Conservation (phyloP, 1,284 basidiomycete genomes). For the Pseudozyma tsukubaensis region DNA sequence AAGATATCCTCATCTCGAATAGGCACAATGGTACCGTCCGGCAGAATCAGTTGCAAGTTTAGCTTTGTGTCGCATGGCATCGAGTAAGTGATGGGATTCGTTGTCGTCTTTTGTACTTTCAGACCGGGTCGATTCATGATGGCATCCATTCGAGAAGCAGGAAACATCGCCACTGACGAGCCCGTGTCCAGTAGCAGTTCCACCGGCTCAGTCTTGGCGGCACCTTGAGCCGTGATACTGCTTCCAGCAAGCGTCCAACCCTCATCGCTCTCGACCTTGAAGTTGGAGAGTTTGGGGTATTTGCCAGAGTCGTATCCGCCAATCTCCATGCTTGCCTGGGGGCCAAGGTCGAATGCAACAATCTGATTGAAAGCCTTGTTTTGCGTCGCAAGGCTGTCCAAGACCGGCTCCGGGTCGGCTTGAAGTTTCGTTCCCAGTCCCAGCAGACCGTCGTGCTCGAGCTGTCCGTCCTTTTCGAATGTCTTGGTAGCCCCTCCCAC, state of each 20-base stretch:
- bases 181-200: conserved; percentile 38
- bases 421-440: conserved; percentile 21
- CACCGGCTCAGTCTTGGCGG: conserved; percentile 1
- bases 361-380: conserved; percentile 6
- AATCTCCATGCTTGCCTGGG: conserved; percentile 20
- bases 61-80: conserved; percentile 41
- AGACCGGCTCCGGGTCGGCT: conserved; percentile 12
- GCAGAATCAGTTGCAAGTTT: conserved; percentile 21
- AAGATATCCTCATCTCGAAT: conserved; percentile 30
- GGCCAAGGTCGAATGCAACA: conserved; percentile 25
- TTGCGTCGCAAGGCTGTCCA: conserved; percentile 13
- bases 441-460: conserved; percentile 41
- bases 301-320: conserved; percentile 32
- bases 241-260: conserved; percentile 26
- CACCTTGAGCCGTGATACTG: conserved; percentile 17
- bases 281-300: conserved; percentile 23
- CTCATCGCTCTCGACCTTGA: conserved; percentile 17
- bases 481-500: conserved; percentile 35
- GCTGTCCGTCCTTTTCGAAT: conserved; percentile 23
- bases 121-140: conserved; percentile 36
- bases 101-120: conserved; percentile 13
- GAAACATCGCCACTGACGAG: conserved; percentile 38
- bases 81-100: conserved; percentile 37
- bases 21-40: conserved; percentile 23
- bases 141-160: conserved; percentile 20